Conservation (phyloP, 2,329 filamentous ascomycete species). For the Botrytis medusae region DNA sequence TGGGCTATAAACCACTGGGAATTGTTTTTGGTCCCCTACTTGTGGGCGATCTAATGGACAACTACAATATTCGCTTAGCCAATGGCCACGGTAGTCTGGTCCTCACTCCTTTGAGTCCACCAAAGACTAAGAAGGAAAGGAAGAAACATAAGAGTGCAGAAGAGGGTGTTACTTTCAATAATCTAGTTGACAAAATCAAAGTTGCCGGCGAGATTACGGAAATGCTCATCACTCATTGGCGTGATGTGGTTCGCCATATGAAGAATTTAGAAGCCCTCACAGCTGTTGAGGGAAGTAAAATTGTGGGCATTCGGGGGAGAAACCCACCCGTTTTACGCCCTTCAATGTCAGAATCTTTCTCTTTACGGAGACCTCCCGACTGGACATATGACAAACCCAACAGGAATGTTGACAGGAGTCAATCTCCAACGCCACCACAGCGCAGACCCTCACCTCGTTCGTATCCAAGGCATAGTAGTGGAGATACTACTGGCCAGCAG, state of each 20-base stretch:
- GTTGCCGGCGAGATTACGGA: slow-evolving; percentile 60
- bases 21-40: slow-evolving; percentile 66
- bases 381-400: slow-evolving; percentile 38
- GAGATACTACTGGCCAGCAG: neutral
- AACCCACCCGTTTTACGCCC: slow-evolving; percentile 39
- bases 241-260: slow-evolving; percentile 62
- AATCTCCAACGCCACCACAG: slow-evolving; percentile 42
- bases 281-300: slow-evolving; percentile 23
- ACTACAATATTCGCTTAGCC: slow-evolving; percentile 44
- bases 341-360: slow-evolving; percentile 46
- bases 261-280: slow-evolving; percentile 44
- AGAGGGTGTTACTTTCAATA: slow-evolving; percentile 30
- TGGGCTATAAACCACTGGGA: slow-evolving; percentile 63
- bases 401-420: slow-evolving; percentile 31
- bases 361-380: slow-evolving; percentile 43
- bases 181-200: slow-evolving; percentile 53
- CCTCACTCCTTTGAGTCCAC: slow-evolving; percentile 40
- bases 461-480: neutral
- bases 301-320: slow-evolving; percentile 24
- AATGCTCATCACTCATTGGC: slow-evolving; percentile 67
- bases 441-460: slow-evolving; percentile 35
- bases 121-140: slow-evolving; percentile 46
- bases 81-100: slow-evolving; percentile 35
- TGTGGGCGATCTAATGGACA: slow-evolving; percentile 56
- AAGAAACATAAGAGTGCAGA: slow-evolving; percentile 37